phyloP scores from a whole-genome alignment of 2,329 filamentous ascomycete genomes.

The Aureobasidium sp. region DNA sequence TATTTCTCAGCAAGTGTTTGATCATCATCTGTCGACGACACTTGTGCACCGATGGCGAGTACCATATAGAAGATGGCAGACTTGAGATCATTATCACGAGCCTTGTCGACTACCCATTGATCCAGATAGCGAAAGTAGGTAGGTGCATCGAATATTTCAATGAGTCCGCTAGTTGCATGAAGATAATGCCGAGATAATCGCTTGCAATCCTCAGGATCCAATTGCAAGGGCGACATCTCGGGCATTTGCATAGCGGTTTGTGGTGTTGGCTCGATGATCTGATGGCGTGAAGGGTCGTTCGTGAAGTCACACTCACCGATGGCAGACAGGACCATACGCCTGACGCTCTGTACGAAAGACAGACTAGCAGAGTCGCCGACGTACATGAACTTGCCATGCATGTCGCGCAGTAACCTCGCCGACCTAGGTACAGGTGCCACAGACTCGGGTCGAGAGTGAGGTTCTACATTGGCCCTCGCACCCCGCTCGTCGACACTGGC shows the following conservation, averaged over 20 bases:
- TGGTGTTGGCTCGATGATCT: constrained; percentile 8
- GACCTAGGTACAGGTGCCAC: constrained; percentile 35
- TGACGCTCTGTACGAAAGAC: constrained; percentile 45
- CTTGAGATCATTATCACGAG: constrained; percentile 29
- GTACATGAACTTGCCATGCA: constrained; percentile 46
- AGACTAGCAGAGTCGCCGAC: constrained; percentile 46
- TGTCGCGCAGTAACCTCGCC: constrained; percentile 41
- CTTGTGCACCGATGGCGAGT: constrained; percentile 41
- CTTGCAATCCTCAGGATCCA: constrained; percentile 33
- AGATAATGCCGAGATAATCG: constrained; percentile 35
- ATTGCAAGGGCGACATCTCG: constrained; percentile 15
- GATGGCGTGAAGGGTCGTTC: constrained; percentile 4
- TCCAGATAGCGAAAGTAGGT: background rate
- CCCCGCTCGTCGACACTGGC: constrained; percentile 25
- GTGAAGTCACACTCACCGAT: constrained; percentile 13
- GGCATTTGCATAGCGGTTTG: background rate
- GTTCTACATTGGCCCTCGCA: background rate
- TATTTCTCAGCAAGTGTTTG: constrained; percentile 39
- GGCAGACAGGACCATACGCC: constrained; percentile 35
- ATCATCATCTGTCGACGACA: constrained; percentile 17
- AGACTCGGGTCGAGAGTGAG: constrained; percentile 16
- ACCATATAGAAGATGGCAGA: constrained; percentile 44
- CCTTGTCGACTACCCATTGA: constrained; percentile 1
- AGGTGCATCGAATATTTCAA: constrained; percentile 37
- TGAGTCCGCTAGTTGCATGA: constrained; percentile 39